Evolutionary conservation across 2,329 filamentous ascomycete genomes (phyloP), one percentile per base, ranked within the genome.

Genomic region (Phoma sp.): DNA sequence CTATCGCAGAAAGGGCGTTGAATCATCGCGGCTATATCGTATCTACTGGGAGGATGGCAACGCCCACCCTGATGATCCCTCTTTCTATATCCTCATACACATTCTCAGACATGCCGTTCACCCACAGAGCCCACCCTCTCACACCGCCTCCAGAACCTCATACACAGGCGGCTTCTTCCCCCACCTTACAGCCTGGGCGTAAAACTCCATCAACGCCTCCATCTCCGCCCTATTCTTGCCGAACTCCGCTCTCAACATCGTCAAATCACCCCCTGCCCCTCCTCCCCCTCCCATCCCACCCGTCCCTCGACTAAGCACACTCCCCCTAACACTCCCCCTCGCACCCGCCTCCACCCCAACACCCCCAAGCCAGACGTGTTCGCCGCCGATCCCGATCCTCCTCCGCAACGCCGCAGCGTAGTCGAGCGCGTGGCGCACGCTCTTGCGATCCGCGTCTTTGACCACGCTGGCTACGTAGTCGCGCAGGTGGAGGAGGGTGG

Each of bases 171-270:
- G 62, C 54, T 56, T 59, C 22, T 55, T 61, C 42, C 58, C 61
- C 51, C 68, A 59, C 43, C 57, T 52, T 27, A 69, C 57, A 22
- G 61, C 58, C 57, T 65, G 67, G 29, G 51, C 59, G 56, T 67
- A 65, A 51, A 65, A 67, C 52, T 64, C 62, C 32, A 69, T 37
- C 50, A 70, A 18, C 4, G 40, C 52, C 9, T 65, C 60, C 4
- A 64, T 40, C 29, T 62, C 62, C 1, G 4, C 27, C 37, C 62
- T 43, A n/a, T 44, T 50, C 47, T 45, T 55, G 14, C 32, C 58
- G 51, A 59, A 67, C 54, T 59, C 61, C 1, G 32, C 56, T 38
- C 53, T 54, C 46, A 69, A 33, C 54, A 14, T 57, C 37, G 46
- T 57, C 35, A 57, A 49, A 22, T 53, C 62, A 4, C 13, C 5